Evolutionary conservation across 495 filamentous ascomycete species (phyloP).

Genomic region (Daldinia caldariorum): DNA sequence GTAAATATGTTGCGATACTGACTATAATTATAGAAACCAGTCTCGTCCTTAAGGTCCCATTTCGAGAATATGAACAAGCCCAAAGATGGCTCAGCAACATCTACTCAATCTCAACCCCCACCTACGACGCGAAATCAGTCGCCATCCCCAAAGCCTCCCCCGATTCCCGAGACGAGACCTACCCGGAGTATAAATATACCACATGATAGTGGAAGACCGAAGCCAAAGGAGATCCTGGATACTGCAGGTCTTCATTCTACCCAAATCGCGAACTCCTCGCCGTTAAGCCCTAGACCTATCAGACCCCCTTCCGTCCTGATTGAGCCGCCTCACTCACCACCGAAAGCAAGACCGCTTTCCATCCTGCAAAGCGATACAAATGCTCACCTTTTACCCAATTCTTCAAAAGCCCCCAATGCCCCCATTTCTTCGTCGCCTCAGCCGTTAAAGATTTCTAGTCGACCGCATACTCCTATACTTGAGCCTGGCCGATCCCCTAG

Average conservation of each 20-base stretch:
- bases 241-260: conserved; percentile 37
- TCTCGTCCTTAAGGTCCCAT: conserved; percentile 90
- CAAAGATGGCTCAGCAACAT: conserved; percentile 50
- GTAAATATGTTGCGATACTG: conserved; percentile 31
- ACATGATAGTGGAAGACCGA: conserved; percentile 36
- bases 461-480: conserved; percentile 58
- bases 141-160: conserved; percentile 61
- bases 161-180: conserved; percentile 61
- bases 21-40: conserved; percentile 67
- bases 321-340: conserved; percentile 79
- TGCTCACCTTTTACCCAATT: conserved; percentile 57
- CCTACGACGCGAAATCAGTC: conserved; percentile 47
- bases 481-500: conserved; percentile 58
- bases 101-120: conserved; percentile 31
- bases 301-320: conserved; percentile 75
- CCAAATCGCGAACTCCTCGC: conserved; percentile 48
- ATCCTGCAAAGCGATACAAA: conserved; percentile 52
- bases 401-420: conserved; percentile 55
- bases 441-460: conserved; percentile 63
- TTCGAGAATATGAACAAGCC: conserved; percentile 85
- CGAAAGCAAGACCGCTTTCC: conserved; percentile 56
- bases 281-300: conserved; percentile 61
- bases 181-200: conserved; percentile 45
- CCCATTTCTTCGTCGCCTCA: conserved; percentile 62
- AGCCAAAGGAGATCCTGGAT: conserved; percentile 45